A percentile compares a stretch with the other conserved stretches of the same genome.
Evolutionary conservation across 2,329 filamentous ascomycete species (phyloP).

Genomic region (Exophiala aquamarina): DNA sequence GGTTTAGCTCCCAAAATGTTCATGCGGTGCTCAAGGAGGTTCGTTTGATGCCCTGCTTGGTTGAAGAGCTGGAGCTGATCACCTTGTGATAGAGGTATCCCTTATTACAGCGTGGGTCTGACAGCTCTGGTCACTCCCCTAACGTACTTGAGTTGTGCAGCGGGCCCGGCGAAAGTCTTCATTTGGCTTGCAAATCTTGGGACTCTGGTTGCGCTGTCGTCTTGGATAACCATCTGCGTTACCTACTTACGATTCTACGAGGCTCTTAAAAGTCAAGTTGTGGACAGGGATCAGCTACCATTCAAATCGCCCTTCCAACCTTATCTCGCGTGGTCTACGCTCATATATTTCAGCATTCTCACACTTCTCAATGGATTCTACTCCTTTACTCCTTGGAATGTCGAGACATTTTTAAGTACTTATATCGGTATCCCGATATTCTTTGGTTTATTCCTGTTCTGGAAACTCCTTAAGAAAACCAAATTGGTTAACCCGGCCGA

Average conservation of each 20-base stretch:
- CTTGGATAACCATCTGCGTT: slow-evolving; percentile 49
- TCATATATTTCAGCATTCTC: slow-evolving; percentile 52
- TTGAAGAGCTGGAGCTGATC: slow-evolving; percentile 56
- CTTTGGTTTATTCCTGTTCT: slow-evolving; percentile 36
- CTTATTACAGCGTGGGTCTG: slow-evolving; percentile 42
- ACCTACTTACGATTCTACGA: slow-evolving; percentile 49
- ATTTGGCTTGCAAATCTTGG: slow-evolving; percentile 49
- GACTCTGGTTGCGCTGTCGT: slow-evolving; percentile 49
- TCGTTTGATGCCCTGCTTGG: slow-evolving; percentile 44
- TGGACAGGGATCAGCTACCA: slow-evolving; percentile 35
- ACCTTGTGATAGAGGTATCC: slow-evolving; percentile 42
- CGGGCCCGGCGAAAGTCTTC: slow-evolving; percentile 41
- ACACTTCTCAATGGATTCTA: slow-evolving; percentile 67
- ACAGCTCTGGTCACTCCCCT: slow-evolving; percentile 44
- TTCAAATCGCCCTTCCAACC: slow-evolving; percentile 49
- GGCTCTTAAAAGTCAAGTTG: slow-evolving; percentile 41
- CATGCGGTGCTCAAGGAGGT: slow-evolving; percentile 48
- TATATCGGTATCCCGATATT: slow-evolving; percentile 45
- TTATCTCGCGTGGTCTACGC: slow-evolving; percentile 63
- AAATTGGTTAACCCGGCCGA: slow-evolving; percentile 19
- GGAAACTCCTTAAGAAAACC: slow-evolving; percentile 31
- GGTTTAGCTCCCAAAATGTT: slow-evolving; percentile 54
- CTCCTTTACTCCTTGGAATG: slow-evolving; percentile 36
- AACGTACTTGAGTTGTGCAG: slow-evolving; percentile 45
- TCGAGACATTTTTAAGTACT: slow-evolving; percentile 48